Conservation (phyloP, 2,329 filamentous ascomycete genomes). For the Orbilia brochopaga region DNA sequence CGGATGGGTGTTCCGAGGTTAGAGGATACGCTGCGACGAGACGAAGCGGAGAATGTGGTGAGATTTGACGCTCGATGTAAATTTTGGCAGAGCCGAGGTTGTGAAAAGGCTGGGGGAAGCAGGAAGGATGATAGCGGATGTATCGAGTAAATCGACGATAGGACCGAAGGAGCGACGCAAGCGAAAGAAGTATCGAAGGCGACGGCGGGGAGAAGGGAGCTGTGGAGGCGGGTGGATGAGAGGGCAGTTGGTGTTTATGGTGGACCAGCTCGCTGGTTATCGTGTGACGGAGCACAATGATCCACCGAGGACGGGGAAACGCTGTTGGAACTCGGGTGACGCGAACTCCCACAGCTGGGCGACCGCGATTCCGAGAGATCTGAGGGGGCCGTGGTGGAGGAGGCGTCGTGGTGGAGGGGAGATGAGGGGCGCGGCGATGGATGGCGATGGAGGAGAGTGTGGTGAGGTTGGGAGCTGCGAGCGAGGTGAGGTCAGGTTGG, state of each 20-base stretch:
- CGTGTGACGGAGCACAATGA: constrained; percentile 16
- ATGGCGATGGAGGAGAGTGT: constrained; percentile 4
- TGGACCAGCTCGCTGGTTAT: constrained; percentile 14
- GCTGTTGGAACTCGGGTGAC: constrained; percentile 3
- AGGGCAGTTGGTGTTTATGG: constrained; percentile 3
- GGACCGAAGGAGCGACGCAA: background rate
- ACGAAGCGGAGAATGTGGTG: background rate
- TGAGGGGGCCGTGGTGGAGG: background rate
- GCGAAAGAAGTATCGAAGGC: background rate
- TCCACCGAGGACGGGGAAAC: constrained; percentile 30
- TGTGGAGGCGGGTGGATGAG: constrained; percentile 10
- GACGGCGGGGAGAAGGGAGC: constrained; percentile 7
- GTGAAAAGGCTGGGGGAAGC: background rate
- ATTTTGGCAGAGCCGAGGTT: background rate
- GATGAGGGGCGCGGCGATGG: background rate
- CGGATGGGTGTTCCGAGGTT: background rate
- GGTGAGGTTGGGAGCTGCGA: constrained; percentile 14
- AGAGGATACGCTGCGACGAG: background rate
- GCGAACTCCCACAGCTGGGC: background rate
- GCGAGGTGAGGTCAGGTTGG: constrained; percentile 26
- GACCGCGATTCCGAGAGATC: background rate
- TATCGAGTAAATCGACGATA: background rate
- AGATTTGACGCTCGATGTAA: background rate
- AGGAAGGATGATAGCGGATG: background rate
- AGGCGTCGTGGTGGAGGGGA: background rate